These are phyloP conservation scores for Arthrobotrys pseudoclavata DNA, from an alignment of 2,329 filamentous ascomycete genomes.

Conservation along the genomic window DNA sequence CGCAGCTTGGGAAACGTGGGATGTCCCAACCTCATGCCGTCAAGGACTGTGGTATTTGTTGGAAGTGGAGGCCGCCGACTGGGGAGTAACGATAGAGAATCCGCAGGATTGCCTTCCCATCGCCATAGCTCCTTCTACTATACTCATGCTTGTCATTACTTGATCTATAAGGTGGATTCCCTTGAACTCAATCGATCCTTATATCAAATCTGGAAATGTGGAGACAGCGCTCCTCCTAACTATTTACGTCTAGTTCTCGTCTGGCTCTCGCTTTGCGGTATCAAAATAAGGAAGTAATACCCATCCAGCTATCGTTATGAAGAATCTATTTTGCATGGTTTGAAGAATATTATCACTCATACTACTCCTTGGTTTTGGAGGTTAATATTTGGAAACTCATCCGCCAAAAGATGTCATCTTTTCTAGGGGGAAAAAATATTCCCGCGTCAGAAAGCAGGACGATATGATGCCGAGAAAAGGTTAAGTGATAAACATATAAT, in stretches of 20 bases:
- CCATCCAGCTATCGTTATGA: conserved; percentile 9
- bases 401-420: conserved; percentile 42
- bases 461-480: conserved; percentile 17
- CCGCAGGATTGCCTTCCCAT: conserved; percentile 30
- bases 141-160: conserved; percentile 42
- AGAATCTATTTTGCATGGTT: conserved; percentile 5
- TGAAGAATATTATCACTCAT: background rate
- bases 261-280: conserved; percentile 27
- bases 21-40: conserved; percentile 53
- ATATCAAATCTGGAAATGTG: conserved; percentile 45
- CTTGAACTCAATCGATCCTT: conserved; percentile 28
- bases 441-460: conserved; percentile 8
- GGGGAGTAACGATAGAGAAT: conserved; percentile 12
- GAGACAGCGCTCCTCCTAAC: conserved; percentile 29
- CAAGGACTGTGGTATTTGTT: conserved; percentile 27
- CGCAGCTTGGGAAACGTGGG: conserved; percentile 58
- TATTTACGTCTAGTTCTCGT: conserved; percentile 36
- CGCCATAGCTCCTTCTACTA: conserved; percentile 13
- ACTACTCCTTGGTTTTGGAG: conserved; percentile 27
- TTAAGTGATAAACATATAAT: conserved; percentile 42
- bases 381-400: conserved; percentile 2
- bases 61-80: conserved; percentile 16
- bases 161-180: conserved; percentile 34
- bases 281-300: conserved; percentile 46
- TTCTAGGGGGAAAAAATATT: conserved; percentile 11